Evolutionary conservation across 305 asterid genomes (phyloP).

Genomic region (Fraxinus xanthoxyloides): DNA sequence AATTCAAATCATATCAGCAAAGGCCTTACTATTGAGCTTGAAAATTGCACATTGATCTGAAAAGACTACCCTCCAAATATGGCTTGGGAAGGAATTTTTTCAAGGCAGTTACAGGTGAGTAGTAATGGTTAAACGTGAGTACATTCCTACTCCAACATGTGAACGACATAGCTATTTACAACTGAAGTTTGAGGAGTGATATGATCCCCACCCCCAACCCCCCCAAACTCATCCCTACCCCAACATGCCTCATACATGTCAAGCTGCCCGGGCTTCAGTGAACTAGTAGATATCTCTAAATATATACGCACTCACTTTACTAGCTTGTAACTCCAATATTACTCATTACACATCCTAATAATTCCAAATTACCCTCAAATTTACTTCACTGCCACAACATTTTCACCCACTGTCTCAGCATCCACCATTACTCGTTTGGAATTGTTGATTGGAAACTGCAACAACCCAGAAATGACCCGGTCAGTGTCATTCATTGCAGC

Average conservation of each 20-base stretch:
- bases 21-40: not conserved
- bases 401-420: not conserved
- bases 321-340: not conserved
- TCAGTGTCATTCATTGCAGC: not conserved
- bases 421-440: not conserved
- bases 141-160: not conserved
- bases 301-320: not conserved
- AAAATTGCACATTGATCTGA: not conserved
- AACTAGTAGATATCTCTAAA: not conserved
- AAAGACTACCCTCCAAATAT: not conserved
- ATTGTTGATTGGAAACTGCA: not conserved
- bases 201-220: not conserved
- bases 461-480: not conserved
- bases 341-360: not conserved
- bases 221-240: no score
- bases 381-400: not conserved
- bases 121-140: not conserved
- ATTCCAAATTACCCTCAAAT: not conserved
- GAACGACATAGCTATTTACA: not conserved
- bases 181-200: not conserved
- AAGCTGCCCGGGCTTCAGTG: not conserved
- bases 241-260: not conserved
- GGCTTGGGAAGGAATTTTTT: not conserved
- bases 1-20: not conserved
- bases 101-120: not conserved